phyloP scores from a whole-genome alignment of 2,329 filamentous ascomycete genomes.

The Exophiala phaeomuriformis region DNA sequence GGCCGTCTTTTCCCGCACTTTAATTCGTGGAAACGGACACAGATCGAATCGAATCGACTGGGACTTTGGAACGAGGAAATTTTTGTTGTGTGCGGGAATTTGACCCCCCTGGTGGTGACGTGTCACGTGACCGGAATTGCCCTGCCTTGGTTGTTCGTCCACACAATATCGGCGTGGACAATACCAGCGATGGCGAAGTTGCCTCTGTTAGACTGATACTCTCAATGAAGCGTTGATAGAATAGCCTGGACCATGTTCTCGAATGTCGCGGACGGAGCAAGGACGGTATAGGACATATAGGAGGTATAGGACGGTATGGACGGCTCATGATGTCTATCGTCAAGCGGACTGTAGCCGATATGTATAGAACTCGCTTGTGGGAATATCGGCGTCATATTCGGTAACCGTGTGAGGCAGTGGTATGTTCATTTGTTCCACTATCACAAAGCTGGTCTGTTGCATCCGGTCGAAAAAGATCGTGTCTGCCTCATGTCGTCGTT shows the following conservation, averaged over 20 bases:
- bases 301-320: no score
- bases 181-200: no score
- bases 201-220: no score
- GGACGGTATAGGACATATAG: no score
- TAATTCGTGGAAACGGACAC: neutral
- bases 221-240: no score
- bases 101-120: neutral
- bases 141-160: neutral
- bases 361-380: slow-evolving; percentile 34
- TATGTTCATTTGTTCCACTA: slow-evolving; percentile 31
- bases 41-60: slow-evolving; percentile 1
- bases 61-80: neutral
- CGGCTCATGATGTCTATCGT: no score
- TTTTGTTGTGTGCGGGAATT: slow-evolving; percentile 8
- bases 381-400: slow-evolving; percentile 31
- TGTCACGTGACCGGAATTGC: slow-evolving; percentile 5
- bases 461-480: slow-evolving; percentile 59
- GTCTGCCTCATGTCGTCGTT: slow-evolving; percentile 61
- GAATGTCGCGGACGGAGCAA: no score
- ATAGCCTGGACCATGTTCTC: no score
- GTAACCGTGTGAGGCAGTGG: slow-evolving; percentile 32
- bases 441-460: slow-evolving; percentile 33
- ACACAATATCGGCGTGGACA: no score
- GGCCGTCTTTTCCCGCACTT: neutral
- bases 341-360: slow-evolving; percentile 5